Evolutionary conservation across 2,329 filamentous ascomycete species (phyloP).

Genomic region (Decorospora gaudefroyi): DNA sequence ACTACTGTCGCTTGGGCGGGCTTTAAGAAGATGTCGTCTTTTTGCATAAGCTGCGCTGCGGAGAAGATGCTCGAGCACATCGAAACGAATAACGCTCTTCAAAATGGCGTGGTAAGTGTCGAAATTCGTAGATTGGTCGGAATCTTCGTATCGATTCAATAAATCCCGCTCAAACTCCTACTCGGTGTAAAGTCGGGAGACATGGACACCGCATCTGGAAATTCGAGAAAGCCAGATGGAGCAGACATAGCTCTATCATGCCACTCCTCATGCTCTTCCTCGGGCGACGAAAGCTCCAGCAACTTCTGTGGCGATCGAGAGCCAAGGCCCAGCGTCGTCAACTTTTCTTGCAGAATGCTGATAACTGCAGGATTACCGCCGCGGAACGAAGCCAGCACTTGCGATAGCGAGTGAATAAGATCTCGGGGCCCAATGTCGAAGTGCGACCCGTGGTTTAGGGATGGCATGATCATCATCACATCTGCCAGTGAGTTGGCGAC

Average conservation of each 20-base stretch:
- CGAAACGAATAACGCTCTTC: too few relatives aligned
- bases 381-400: constrained; percentile 37
- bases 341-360: constrained; percentile 41
- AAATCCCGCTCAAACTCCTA: constrained; percentile 25
- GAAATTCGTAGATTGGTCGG: too few relatives aligned
- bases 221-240: constrained; percentile 21
- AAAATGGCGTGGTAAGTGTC: too few relatives aligned
- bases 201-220: constrained; percentile 6
- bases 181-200: constrained; percentile 22
- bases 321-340: constrained; percentile 34
- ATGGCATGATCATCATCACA: constrained; percentile 46
- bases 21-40: too few relatives aligned
- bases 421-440: constrained; percentile 42
- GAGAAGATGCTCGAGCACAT: too few relatives aligned
- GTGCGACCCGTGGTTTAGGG: constrained; percentile 37
- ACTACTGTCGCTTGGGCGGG: too few relatives aligned
- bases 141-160: constrained; percentile 4
- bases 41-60: too few relatives aligned
- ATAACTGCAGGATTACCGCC: constrained; percentile 45
- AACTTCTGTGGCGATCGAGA: constrained; percentile 38
- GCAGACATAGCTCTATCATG: constrained; percentile 26
- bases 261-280: constrained; percentile 39
- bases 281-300: constrained; percentile 39
- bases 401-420: constrained; percentile 41
- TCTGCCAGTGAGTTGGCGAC: constrained; percentile 45